phyloP scores from a whole-genome alignment of 2,329 filamentous ascomycete genomes.

The Periconia macrospinosa region DNA sequence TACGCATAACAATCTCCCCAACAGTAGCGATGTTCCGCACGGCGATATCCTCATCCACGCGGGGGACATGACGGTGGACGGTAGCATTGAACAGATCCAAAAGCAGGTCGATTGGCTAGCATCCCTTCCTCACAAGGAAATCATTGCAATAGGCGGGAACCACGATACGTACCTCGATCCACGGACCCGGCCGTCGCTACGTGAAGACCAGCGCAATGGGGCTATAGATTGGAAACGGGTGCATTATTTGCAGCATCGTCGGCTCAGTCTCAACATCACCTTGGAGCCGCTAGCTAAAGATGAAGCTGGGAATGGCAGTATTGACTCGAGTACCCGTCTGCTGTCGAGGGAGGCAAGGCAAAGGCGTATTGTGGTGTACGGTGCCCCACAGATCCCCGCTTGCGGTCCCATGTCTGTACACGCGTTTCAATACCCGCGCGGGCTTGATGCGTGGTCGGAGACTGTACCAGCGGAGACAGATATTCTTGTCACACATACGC shows the following conservation, averaged over 20 bases:
- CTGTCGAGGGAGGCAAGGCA: conserved; percentile 17
- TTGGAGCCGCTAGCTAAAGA: conserved; percentile 8
- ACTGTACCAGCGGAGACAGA: conserved; percentile 73
- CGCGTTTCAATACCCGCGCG: conserved; percentile 74
- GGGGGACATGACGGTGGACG: conserved; percentile 78
- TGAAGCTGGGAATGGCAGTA: conserved; percentile 1
- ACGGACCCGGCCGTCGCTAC: conserved; percentile 55
- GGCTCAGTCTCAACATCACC: conserved; percentile 60
- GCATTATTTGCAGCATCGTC: conserved; percentile 73
- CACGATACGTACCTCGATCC: conserved; percentile 86
- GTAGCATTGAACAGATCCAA: conserved; percentile 74
- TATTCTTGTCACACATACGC: conserved; percentile 79
- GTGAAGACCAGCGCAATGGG: conserved; percentile 57
- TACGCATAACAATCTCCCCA: conserved; percentile 70
- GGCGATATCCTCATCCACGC: conserved; percentile 90
- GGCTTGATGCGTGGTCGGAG: conserved; percentile 70
- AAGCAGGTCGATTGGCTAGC: conserved; percentile 82
- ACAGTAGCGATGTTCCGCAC: conserved; percentile 59
- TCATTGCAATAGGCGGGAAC: conserved; percentile 83
- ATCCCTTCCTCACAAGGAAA: conserved; percentile 72
- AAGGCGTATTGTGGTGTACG: conserved; percentile 72
- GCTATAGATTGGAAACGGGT: conserved; percentile 68
- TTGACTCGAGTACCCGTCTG: conserved; percentile 19
- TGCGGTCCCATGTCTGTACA: conserved; percentile 69
- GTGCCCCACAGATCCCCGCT: conserved; percentile 76